Percentiles rank a stretch among this genome's conserved stretches.
Conservation (phyloP, 345 rosid genomes). For the Gossypium sturtianum region DNA sequence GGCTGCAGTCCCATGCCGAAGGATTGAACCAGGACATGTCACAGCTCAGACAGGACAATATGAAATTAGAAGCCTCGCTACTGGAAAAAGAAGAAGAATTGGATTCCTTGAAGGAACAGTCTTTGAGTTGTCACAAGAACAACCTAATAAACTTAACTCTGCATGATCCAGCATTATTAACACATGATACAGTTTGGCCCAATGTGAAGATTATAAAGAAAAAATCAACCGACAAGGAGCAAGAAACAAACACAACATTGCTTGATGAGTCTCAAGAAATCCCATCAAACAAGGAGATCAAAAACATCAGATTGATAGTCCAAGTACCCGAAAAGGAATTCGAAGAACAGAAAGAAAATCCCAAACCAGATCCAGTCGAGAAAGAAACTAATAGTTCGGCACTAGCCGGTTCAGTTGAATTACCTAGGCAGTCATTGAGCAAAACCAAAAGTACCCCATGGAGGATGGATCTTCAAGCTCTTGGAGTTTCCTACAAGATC, state of each 20-base stretch:
- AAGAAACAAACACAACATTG: conserved; percentile 21
- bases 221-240: conserved; percentile 32
- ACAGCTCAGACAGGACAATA: conserved; percentile 49
- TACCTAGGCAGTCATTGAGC: conserved; percentile 24
- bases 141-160: conserved; percentile 20
- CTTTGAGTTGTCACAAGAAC: conserved; percentile 29
- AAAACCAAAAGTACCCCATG: conserved; percentile 40
- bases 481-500: conserved; percentile 88
- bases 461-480: conserved; percentile 93
- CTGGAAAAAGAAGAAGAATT: conserved; percentile 51
- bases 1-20: conserved; percentile 58
- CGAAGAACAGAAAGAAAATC: conserved; percentile 38
- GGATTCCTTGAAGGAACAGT: conserved; percentile 36
- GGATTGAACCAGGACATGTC: conserved; percentile 49
- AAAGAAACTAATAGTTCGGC: conserved; percentile 29
- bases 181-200: conserved; percentile 24
- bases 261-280: conserved; percentile 27
- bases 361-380: conserved; percentile 13
- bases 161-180: conserved; percentile 23
- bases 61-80: conserved; percentile 46
- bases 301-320: conserved; percentile 18
- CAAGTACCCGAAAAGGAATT: conserved; percentile 55
- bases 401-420: conserved; percentile 20
- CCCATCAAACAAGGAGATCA: conserved; percentile 9
- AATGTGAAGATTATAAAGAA: conserved; percentile 33